phyloP scores from a whole-genome alignment of 495 filamentous ascomycete genomes.

The Daldinia grandis region DNA sequence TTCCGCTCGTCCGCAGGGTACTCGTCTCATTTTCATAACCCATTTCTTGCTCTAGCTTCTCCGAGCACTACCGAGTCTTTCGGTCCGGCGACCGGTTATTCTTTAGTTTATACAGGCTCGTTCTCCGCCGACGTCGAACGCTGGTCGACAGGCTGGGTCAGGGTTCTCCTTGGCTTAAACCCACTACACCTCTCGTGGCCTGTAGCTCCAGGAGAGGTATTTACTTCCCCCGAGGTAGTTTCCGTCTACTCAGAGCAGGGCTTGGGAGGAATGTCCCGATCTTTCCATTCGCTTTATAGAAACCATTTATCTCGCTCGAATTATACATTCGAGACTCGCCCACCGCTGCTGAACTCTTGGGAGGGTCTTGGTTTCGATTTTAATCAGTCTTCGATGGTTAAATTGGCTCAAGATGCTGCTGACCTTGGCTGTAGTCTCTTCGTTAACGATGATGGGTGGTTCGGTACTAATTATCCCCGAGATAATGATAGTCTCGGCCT shows the following conservation, averaged over 20 bases:
- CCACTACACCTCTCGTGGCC: slow-evolving; percentile 60
- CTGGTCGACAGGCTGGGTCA: slow-evolving; percentile 62
- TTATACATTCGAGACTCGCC: slow-evolving; percentile 57
- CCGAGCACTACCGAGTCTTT: slow-evolving; percentile 61
- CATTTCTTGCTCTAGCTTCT: slow-evolving; percentile 60
- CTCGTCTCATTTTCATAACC: slow-evolving; percentile 64
- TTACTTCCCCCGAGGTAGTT: slow-evolving; percentile 63
- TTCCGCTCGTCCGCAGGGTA: slow-evolving; percentile 62
- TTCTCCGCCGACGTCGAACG: slow-evolving; percentile 62
- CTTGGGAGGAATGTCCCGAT: slow-evolving; percentile 62
- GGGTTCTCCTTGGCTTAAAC: slow-evolving; percentile 61
- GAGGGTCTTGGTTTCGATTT: slow-evolving; percentile 62
- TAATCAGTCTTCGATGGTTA: slow-evolving; percentile 57
- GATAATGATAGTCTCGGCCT: slow-evolving; percentile 58
- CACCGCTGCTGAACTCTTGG: slow-evolving; percentile 65
- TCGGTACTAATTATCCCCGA: slow-evolving; percentile 63
- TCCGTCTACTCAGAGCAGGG: slow-evolving; percentile 62
- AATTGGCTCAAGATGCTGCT: slow-evolving; percentile 59
- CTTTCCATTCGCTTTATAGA: slow-evolving; percentile 61
- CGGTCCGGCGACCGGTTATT: slow-evolving; percentile 64
- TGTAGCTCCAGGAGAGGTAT: slow-evolving; percentile 55
- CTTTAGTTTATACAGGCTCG: slow-evolving; percentile 62
- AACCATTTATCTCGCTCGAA: slow-evolving; percentile 64
- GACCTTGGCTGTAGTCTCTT: slow-evolving; percentile 61
- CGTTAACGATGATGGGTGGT: slow-evolving; percentile 68